A percentile compares a stretch with the other conserved stretches of the same genome.
These are phyloP conservation scores for Metschnikowia similis DNA, from an alignment of 805 yeast genomes.

Conservation along the genomic window DNA sequence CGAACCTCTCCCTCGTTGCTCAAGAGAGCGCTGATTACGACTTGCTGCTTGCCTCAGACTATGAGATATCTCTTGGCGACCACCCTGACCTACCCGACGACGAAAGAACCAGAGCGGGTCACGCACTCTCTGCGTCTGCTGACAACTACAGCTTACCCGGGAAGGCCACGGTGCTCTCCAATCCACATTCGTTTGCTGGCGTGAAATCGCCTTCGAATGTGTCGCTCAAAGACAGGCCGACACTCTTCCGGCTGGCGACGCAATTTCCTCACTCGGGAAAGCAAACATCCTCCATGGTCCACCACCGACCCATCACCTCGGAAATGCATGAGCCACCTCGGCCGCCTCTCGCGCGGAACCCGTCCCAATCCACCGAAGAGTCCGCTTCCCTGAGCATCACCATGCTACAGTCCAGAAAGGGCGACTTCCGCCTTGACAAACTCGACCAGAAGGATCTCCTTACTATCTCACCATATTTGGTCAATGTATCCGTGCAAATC, in stretches of 20 bases:
- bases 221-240: constrained; percentile 11
- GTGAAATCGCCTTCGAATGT: neutral
- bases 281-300: constrained; percentile 18
- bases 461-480: constrained; percentile 17
- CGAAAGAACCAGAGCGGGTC: neutral
- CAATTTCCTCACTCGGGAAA: constrained; percentile 14
- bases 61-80: neutral
- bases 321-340: constrained; percentile 12
- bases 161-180: neutral
- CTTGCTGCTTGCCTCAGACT: constrained; percentile 6
- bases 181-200: neutral
- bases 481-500: constrained; percentile 42
- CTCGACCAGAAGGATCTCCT: constrained; percentile 3
- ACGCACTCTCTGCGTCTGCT: neutral
- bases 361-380: constrained; percentile 36
- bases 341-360: constrained; percentile 30
- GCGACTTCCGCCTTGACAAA: constrained; percentile 10
- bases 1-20: constrained; percentile 47
- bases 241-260: constrained; percentile 11
- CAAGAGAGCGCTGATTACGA: constrained; percentile 47
- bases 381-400: constrained; percentile 18
- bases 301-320: constrained; percentile 11
- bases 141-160: constrained; percentile 3
- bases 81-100: neutral
- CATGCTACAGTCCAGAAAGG: constrained; percentile 4